phyloP scores from a whole-genome alignment of 192 early-diverging fungal genomes.

The Coemansia sp. region DNA sequence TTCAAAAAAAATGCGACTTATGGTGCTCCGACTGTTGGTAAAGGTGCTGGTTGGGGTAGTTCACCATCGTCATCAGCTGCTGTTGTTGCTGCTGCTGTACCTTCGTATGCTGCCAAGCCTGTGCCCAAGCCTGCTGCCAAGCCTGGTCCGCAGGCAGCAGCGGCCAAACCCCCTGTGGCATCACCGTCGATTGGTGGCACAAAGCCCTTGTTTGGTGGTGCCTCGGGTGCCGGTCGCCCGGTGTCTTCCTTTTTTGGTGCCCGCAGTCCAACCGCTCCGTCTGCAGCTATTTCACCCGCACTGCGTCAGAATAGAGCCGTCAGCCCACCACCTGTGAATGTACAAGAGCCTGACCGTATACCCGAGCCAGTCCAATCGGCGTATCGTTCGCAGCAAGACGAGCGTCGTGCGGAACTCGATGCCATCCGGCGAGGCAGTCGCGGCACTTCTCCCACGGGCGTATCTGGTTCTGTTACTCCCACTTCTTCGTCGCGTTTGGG shows the following conservation, averaged over 20 bases:
- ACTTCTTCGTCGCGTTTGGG: conserved; percentile 29
- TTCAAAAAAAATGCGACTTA: conserved; percentile 43
- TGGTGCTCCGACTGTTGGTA: conserved; percentile 31
- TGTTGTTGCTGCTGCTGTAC: conserved; percentile 2
- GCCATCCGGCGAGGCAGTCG: conserved; percentile 49
- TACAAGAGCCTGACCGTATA: conserved; percentile 1
- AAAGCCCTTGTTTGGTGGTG: conserved; percentile 30
- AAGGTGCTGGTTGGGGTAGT: conserved; percentile 20
- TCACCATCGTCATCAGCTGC: conserved; percentile 6
- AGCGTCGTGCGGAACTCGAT: conserved; percentile 53
- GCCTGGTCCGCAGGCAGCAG: not conserved
- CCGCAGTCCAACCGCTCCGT: conserved; percentile 13
- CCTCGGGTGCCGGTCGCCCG: conserved; percentile 17
- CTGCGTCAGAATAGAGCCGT: conserved; percentile 1
- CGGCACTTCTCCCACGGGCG: conserved; percentile 27
- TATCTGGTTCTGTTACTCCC: conserved; percentile 18
- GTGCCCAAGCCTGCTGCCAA: conserved; percentile 10
- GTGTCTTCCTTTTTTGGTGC: conserved; percentile 36
- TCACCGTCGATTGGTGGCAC: conserved; percentile 18
- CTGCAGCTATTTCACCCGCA: not conserved
- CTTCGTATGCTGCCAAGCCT: conserved; percentile 2
- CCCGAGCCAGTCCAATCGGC: conserved; percentile 19
- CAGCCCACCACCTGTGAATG: not conserved
- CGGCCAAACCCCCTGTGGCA: not conserved
- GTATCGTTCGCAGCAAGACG: conserved; percentile 42